Base-by-base conservation (phyloP, 2,329 filamentous ascomycete genomes). In the Huntiella savannae region DNA sequence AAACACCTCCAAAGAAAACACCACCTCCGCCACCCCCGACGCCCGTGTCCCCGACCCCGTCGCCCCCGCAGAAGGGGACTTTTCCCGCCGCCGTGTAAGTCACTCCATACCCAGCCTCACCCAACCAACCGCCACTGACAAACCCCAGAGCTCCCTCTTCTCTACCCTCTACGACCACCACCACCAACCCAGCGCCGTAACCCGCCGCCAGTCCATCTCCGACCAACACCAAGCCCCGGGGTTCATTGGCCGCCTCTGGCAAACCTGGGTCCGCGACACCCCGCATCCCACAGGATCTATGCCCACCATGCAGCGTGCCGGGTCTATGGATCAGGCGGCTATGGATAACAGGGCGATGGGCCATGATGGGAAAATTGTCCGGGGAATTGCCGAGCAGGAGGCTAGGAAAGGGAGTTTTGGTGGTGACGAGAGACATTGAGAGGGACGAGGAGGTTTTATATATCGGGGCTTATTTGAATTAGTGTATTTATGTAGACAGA, bases 171-270 rank as follows among this genome's bases (percentile, higher is more conserved):
- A 65, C 40, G 63, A 66, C 50, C 65, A 69, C 48, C 74, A 73
- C 58, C 66, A 69, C 43, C 56, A 65, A 45, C 57, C 58, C 15
- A 60, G 59, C 40, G 62, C 67, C 17, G 53, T 49, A 2, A 65
- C 66, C n/a, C 67, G 71, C 11, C 69, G 72, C 4, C 65, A 69
- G 54, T 73, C 70, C 54, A 60, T 75, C 53, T 63, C 62, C 28
- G 72, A 76, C 48, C 71, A 75, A 55, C 63, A 64, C 49, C 62
- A 62, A 11, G 58, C 62, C 43, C 55, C 63, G 1, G 71, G 71
- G 36, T 59, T 75, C 51, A 60, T 75, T 44, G 68, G 68, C 46
- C 62, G 66, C 51, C 65, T 74, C 61, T 76, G 73, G 68, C 64
- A 73, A 53, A 73, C 22, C 22, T 28, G 22, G 22, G 22, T 28